Evolutionary conservation across 108 stramenopile species (phyloP), one percentile per base, ranked within the genome.

Genomic region (Pseudonitzschia delicatissima): DNA sequence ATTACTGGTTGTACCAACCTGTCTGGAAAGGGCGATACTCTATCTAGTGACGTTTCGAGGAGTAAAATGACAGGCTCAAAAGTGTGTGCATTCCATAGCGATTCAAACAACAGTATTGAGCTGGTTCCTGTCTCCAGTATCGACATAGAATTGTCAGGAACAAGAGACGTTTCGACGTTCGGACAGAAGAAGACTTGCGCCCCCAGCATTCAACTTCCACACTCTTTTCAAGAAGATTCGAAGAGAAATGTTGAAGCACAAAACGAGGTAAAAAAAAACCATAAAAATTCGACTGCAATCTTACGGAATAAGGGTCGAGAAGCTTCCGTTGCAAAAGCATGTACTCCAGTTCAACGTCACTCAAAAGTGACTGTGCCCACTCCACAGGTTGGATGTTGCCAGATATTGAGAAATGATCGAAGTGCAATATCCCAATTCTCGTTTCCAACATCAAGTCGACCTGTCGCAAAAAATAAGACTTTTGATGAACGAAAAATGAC

Each of bases 121-220:
- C 62, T 71, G 7, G 31, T 55, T 55, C 66, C 72, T 6, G 64
- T 66, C 26, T 49, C 66, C 3, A 67, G 66, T 53, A 45, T 59
- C 8, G 57, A 74, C 45, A 17, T 60, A 17, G 73, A 74, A 44
- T 74, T 66, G 73, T 31, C 73, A 6, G 73, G 60, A 23, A 49
- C 66, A 3, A 67, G 73, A 53, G 73, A 66, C 5, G 65, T 74
- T 11, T 42, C 67, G 42, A 34, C 66, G 2, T 74, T 74, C 32
- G 48, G 73, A 11, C 49, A 21, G 26, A 62, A 71, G 8, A 61
- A 36, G 39, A 35, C n/a, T 15, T 73, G 64, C 37, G 64, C 64
- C 21, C 72, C 72, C 2, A 49, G 21, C 23, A 18, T 73, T 6
- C 48, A 40, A 20, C 50, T 67, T 35, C 67, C 67, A 3, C 67